Base-by-base conservation (phyloP, 371 early-diverging fungal species). In the Phascolomyces articulosus region DNA sequence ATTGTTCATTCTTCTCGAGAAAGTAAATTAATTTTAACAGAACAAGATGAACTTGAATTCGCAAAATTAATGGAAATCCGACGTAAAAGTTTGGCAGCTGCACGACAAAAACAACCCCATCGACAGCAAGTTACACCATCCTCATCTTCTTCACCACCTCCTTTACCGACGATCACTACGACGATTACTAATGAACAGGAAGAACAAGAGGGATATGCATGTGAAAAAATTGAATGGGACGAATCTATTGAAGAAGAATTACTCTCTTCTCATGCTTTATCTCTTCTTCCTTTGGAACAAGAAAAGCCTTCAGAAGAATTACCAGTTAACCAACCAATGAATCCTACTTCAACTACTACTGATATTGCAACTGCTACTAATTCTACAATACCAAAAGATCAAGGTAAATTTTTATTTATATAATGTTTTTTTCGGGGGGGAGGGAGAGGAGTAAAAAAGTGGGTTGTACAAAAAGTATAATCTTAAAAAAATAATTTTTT, bases 31-130 rank as follows among this genome's bases (percentile, higher is more conserved):
- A 31, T 72, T 4, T 64, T 75, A 67, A 80, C 78, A 4, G 78
- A 80, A 56, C 72, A 75, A 41, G 81, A 80, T 47, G 81, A 80
- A 57, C 40, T 59, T n/a, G 78, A 77, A 34, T 56, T 77, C 1
- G 74, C 69, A 11, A 67, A 61, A 10, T 51, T 80, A 7, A 28
- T 77, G 40, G 31, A 49, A 38, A 38, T 26, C n/a, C 9, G 10
- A 51, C 38, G 54, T 18, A 26, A 60, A 21, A 26, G 44, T 31
- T n/a, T 10, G 21, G 13, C 31, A 49, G n/a, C 15, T 11, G 61
- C 44, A 44, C 44, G 44, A n/a, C 44, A 44, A 9, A 6, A 38
- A 38, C 38, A 38, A 38, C 38, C 9, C 9, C 38, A 38, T 9
- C 9, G 13, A 38, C 38, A 38, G 38, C 38, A 38, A 9, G 38